phyloP scores from a whole-genome alignment of 306 rosid genomes.

The Vigna radiata region DNA sequence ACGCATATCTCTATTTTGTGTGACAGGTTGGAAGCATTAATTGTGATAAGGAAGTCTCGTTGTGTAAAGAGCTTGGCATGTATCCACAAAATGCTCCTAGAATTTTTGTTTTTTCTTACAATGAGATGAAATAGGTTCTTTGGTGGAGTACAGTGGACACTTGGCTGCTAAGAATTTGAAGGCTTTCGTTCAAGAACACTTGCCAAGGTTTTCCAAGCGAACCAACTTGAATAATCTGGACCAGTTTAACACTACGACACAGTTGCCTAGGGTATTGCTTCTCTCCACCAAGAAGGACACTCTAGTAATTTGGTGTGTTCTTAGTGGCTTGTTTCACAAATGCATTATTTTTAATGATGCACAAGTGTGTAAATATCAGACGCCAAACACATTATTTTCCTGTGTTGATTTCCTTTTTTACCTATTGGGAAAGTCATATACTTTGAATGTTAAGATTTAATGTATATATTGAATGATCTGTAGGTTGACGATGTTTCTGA shows the following conservation, averaged over 20 bases:
- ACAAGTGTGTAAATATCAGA: conserved; percentile 57
- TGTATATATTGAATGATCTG: conserved; percentile 27
- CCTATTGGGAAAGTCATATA: conserved; percentile 3
- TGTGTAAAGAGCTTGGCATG: conserved; percentile 74
- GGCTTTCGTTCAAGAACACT: conserved; percentile 72
- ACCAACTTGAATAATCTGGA: conserved; percentile 59
- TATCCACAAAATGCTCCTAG: conserved; percentile 68
- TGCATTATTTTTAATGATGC: conserved; percentile 66
- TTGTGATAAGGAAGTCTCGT: conserved; percentile 73
- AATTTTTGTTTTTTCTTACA: conserved; percentile 76
- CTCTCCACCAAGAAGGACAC: conserved; percentile 84
- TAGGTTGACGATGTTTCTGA: conserved; percentile 66
- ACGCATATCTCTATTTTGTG: conserved; percentile 41
- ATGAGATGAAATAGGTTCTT: conserved; percentile 65
- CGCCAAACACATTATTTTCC: neutral
- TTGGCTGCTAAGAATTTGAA: conserved; percentile 67
- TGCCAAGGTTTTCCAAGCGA: conserved; percentile 81
- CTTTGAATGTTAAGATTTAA: conserved; percentile 19
- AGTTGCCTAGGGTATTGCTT: conserved; percentile 73
- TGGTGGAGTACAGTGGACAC: conserved; percentile 74
- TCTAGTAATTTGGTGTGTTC: conserved; percentile 93
- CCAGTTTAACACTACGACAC: conserved; percentile 44
- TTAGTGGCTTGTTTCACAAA: conserved; percentile 80
- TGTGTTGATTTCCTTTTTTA: conserved; percentile 1
- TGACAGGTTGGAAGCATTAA: conserved; percentile 82